Conservation (phyloP, 2,329 filamentous ascomycete genomes). For the Neospermospora avenae region DNA sequence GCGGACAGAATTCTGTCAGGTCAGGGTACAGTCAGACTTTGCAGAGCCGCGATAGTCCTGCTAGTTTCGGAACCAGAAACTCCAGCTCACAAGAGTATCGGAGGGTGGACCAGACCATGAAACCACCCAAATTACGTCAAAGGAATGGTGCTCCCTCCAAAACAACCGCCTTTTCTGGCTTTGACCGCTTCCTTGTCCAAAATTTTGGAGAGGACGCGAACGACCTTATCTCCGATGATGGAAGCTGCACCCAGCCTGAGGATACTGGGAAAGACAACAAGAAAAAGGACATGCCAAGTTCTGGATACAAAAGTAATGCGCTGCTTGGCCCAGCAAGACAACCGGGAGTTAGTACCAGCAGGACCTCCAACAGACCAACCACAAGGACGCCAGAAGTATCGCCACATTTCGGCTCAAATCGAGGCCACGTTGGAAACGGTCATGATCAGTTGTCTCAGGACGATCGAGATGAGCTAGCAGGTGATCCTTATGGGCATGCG, state of each 20-base stretch:
- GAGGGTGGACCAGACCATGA: constrained; percentile 1
- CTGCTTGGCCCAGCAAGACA: not conserved
- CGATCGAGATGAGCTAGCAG: not conserved
- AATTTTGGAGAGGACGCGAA: not conserved
- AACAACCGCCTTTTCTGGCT: not conserved
- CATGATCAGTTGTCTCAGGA: not conserved
- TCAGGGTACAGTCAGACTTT: constrained; percentile 5
- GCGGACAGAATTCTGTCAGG: not conserved
- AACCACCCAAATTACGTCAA: not conserved
- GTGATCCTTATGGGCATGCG: not conserved
- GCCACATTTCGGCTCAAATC: not conserved
- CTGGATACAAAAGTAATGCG: not conserved
- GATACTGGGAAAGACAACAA: not conserved
- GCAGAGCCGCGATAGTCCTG: not conserved
- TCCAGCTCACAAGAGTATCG: not conserved
- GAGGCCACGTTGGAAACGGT: not conserved
- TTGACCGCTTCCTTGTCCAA: not conserved
- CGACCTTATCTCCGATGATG: constrained; percentile 15
- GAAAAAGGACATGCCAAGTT: not conserved
- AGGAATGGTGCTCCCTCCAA: not conserved
- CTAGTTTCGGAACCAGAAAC: not conserved
- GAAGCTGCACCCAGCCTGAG: not conserved
- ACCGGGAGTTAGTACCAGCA: not conserved
- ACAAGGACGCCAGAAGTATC: not conserved
- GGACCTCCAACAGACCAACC: not conserved